Percentiles rank a stretch among this genome's conserved stretches.
Evolutionary conservation across 2,329 filamentous ascomycete genomes (phyloP).

Genomic region (Endocalyx cinctus): DNA sequence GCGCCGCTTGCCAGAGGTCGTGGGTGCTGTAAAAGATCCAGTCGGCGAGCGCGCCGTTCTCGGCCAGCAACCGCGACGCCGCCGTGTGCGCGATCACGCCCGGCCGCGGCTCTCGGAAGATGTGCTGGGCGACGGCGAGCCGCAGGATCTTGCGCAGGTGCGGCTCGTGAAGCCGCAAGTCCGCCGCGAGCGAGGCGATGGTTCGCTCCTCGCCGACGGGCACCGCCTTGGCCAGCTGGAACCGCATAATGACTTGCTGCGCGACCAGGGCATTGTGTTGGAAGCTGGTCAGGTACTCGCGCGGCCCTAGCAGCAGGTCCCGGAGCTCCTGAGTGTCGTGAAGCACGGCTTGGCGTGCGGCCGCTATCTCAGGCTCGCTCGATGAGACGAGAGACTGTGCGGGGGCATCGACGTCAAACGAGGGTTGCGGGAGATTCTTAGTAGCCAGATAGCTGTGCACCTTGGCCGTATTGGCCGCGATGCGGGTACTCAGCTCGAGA

Average conservation of each 20-base stretch:
- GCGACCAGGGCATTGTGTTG: background rate
- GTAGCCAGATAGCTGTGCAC: constrained; percentile 5
- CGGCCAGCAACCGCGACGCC: constrained; percentile 8
- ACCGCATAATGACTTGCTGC: constrained; percentile 4
- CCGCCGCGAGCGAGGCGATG: constrained; percentile 2
- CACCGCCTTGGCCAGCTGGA: constrained; percentile 4
- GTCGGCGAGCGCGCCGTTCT: constrained; percentile 39
- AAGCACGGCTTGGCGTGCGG: constrained; percentile 6
- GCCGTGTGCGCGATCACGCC: constrained; percentile 9
- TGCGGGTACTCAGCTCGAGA: constrained; percentile 1
- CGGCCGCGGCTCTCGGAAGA: constrained; percentile 21
- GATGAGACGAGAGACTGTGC: constrained; percentile 1
- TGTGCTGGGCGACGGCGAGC: constrained; percentile 15
- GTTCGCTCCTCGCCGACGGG: constrained; percentile 6
- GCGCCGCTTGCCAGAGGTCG: too few species aligned
- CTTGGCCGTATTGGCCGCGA: constrained; percentile 9
- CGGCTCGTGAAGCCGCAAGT: background rate
- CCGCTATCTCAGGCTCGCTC: constrained; percentile 1
- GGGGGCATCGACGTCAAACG: constrained; percentile 6
- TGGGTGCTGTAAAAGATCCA: too few species aligned
- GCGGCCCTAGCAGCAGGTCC: constrained; percentile 7
- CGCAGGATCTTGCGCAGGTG: background rate
- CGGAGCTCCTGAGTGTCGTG: constrained; percentile 8
- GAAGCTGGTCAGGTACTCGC: constrained; percentile 8
- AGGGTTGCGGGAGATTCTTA: constrained; percentile 7